Base-by-base conservation (phyloP, 2,329 filamentous ascomycete species). In the Microsporum canis region DNA sequence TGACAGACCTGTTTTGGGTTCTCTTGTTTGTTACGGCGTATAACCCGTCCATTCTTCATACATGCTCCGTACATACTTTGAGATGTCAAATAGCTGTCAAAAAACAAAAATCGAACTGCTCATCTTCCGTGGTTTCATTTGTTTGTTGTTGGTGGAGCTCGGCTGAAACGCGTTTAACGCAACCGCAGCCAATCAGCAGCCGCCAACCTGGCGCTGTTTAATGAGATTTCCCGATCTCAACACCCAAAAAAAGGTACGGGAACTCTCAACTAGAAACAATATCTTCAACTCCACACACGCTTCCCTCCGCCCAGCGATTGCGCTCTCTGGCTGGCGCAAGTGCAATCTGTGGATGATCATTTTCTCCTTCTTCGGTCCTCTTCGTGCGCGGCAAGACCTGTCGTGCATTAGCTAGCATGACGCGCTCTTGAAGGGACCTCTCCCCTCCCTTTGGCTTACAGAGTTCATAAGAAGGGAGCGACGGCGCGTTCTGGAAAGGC, bases 91-190 rank as follows among this genome's bases (percentile, higher is more conserved):
- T 43, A 43, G 27, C 27, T 12, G 27, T 10, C 38, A 12, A 39
- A 39, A 12, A 6, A 10, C 34, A 36, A 36, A 36, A 5, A 10
- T 36, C 10, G 34, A 36, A 23, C 17, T 23, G 17, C 17, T 39
- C 38, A 12, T 39, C 38, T 12, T 23, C 17, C 17, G 17, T 23
- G 17, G 17, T 23, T 23, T 23, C 1, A 23, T 23, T 23, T 23
- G 17, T 23, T 51, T 51, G 45, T 51, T 51, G 23, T 31, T 51
- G 6, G 51, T 55, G 51, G 51, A 55, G 51, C 51, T 55, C 51
- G 31, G 14, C 51, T 55, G 51, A 55, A 55, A 55, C 51, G 51
- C 51, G 51, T 31, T 55, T 55, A 55, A 17, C 51, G 29, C 51
- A 55, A 12, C 51, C 51, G 51, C 51, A n/a, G 51, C 51, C 51